Conservation (phyloP, 2,329 filamentous ascomycete genomes). For the Nothomitra cinnamomea region DNA sequence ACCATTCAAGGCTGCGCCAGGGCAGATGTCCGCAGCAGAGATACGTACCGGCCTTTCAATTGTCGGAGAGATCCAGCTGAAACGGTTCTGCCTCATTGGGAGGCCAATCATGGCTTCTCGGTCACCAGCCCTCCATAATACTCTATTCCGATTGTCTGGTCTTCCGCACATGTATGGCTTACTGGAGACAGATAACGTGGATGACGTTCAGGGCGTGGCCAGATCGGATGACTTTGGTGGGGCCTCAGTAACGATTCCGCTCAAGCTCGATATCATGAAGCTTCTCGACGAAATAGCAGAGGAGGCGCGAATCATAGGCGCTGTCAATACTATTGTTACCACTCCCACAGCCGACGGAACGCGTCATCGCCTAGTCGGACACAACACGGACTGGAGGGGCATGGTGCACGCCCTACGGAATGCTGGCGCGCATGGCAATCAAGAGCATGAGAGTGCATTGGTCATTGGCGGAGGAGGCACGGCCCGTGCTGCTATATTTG, state of each 20-base stretch:
- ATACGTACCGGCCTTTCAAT: conserved; percentile 65
- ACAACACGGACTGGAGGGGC: conserved; percentile 92
- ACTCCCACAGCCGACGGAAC: conserved; percentile 22
- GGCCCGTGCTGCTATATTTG: conserved; percentile 77
- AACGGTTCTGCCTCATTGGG: conserved; percentile 76
- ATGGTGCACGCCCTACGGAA: conserved; percentile 67
- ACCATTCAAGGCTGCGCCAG: conserved; percentile 87
- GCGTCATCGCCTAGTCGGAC: conserved; percentile 44
- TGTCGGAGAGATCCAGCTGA: conserved; percentile 59
- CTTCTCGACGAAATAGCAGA: conserved; percentile 65
- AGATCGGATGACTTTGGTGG: conserved; percentile 65
- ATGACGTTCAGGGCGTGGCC: conserved; percentile 47
- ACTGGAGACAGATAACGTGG: conserved; percentile 52
- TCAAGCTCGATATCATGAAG: conserved; percentile 77
- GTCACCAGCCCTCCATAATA: conserved; percentile 81
- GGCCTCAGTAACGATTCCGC: conserved; percentile 85
- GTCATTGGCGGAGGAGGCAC: conserved; percentile 89
- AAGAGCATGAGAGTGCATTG: conserved; percentile 40
- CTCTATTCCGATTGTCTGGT: conserved; percentile 57
- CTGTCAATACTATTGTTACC: conserved; percentile 76
- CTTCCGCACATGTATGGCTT: conserved; percentile 69
- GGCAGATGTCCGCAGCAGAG: conserved; percentile 78
- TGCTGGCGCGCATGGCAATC: conserved; percentile 39
- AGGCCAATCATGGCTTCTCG: conserved; percentile 67
- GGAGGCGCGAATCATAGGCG: conserved; percentile 69